These are phyloP conservation scores for Phytopythium cucurbitacearum DNA, from an alignment of 352 stramenopile species.

Conservation along the genomic window DNA sequence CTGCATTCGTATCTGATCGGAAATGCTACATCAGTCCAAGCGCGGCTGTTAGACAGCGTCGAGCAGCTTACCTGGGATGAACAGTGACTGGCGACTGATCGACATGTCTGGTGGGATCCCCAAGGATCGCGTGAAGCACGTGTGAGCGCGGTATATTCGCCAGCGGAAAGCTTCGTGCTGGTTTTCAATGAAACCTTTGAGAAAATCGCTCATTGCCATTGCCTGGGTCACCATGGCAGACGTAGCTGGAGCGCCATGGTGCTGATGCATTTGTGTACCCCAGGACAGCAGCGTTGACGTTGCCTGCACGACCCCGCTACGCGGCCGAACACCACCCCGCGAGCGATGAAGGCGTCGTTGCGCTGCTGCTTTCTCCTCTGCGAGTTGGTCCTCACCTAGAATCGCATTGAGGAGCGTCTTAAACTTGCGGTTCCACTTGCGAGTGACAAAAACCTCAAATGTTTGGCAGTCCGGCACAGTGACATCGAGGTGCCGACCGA, in stretches of 20 bases:
- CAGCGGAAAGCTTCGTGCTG: conserved; percentile 71
- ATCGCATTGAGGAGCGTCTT: conserved; percentile 47
- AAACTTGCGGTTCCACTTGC: conserved; percentile 84
- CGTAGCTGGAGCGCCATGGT: conserved; percentile 13
- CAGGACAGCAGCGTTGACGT: conserved; percentile 3
- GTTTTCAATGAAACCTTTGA: conserved; percentile 85
- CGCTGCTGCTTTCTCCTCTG: conserved; percentile 10
- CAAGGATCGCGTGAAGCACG: conserved; percentile 59
- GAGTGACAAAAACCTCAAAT: conserved; percentile 92
- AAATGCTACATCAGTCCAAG: neutral
- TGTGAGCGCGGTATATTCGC: conserved; percentile 79
- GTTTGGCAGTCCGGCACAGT: conserved; percentile 81
- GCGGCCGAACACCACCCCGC: neutral
- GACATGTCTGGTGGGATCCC: conserved; percentile 73
- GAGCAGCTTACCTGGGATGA: conserved; percentile 42
- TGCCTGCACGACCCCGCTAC: neutral
- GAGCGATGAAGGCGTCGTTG: conserved; percentile 25
- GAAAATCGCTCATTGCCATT: conserved; percentile 57
- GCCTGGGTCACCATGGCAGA: conserved; percentile 52
- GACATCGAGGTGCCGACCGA: conserved; percentile 80
- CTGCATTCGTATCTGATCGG: conserved; percentile 37
- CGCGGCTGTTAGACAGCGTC: neutral
- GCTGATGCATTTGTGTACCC: neutral
- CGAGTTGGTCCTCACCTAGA: conserved; percentile 13
- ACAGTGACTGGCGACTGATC: conserved; percentile 55